Percentiles rank a stretch among this genome's conserved stretches.
These are phyloP conservation scores for Knufia petricola DNA, from an alignment of 2,329 filamentous ascomycete genomes.

Conservation along the genomic window DNA sequence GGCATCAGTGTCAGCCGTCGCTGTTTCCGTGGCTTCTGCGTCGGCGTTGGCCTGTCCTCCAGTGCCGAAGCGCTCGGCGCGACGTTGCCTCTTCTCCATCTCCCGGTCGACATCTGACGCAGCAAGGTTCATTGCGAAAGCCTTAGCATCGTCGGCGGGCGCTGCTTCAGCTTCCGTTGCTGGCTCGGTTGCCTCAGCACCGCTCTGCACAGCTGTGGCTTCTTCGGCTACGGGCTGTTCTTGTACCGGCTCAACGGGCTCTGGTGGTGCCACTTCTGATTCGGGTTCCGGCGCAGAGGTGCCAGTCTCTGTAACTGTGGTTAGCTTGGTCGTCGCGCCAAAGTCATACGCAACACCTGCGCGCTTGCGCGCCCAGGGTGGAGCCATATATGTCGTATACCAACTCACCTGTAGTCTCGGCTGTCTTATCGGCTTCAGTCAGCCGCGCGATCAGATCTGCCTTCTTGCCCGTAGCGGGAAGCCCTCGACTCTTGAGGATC, in stretches of 20 bases:
- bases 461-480: conserved; percentile 41
- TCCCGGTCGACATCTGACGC: conserved; percentile 37
- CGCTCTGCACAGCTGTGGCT: conserved; percentile 14
- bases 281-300: conserved; percentile 9
- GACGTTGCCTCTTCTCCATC: conserved; percentile 39
- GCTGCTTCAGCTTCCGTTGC: conserved; percentile 19
- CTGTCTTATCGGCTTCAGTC: conserved; percentile 32
- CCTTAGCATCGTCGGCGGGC: conserved; percentile 25
- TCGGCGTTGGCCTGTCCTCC: conserved; percentile 24
- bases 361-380: conserved; percentile 3
- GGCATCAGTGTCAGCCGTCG: conserved; percentile 32
- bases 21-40: conserved; percentile 23
- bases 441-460: conserved; percentile 41
- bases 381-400: conserved; percentile 12
- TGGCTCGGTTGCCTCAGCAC: conserved; percentile 15
- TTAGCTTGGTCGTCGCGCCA: conserved; percentile 13
- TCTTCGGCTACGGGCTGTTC: conserved; percentile 8
- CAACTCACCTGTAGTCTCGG: conserved; percentile 16
- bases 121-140: conserved; percentile 35
- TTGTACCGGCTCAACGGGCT: conserved; percentile 27
- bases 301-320: conserved; percentile 19
- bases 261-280: conserved; percentile 22
- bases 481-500: conserved; percentile 39
- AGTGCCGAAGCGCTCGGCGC: conserved; percentile 37
- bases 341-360: background rate